phyloP scores from a whole-genome alignment of 768 basidiomycete genomes.

The Steccherinum ochraceum region DNA sequence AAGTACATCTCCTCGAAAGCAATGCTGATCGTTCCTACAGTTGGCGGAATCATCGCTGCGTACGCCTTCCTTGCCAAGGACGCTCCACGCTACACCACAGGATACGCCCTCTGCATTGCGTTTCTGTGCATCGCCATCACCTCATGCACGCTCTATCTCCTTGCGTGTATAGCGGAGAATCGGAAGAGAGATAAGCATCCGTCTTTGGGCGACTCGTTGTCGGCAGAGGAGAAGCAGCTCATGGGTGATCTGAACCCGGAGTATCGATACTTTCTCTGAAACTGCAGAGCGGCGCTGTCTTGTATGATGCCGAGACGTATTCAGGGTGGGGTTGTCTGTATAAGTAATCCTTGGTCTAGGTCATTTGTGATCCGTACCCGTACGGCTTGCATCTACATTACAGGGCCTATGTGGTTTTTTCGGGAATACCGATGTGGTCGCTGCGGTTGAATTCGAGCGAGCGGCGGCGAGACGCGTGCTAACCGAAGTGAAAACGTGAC shows the following conservation, averaged over 20 bases:
- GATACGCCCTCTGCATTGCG: constrained; percentile 17
- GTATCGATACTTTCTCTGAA: constrained; percentile 12
- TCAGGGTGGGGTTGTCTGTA: too few species aligned
- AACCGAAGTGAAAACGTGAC: too few species aligned
- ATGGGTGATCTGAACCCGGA: constrained; percentile 14
- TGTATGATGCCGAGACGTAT: too few species aligned
- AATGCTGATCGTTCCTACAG: constrained; percentile 3
- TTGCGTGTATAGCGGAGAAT: constrained; percentile 13
- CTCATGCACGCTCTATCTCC: constrained; percentile 10
- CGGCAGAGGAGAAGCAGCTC: constrained; percentile 10
- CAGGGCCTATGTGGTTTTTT: too few species aligned
- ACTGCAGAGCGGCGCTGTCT: too few species aligned
- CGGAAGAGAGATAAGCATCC: constrained; percentile 6
- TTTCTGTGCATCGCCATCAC: constrained; percentile 15
- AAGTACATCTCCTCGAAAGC: too few species aligned
- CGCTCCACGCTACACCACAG: constrained; percentile 16
- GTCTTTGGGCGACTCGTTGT: neutral
- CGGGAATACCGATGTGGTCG: too few species aligned
- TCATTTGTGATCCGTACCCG: too few species aligned
- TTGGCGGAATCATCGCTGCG: constrained; percentile 20
- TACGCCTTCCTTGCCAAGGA: constrained; percentile 20
- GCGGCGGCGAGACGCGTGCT: too few species aligned
- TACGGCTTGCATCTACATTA: too few species aligned
- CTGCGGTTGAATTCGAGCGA: too few species aligned
- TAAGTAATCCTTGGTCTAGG: too few species aligned